phyloP scores from a whole-genome alignment of 495 filamentous ascomycete genomes.

The Hyaloscypha bicolor region DNA sequence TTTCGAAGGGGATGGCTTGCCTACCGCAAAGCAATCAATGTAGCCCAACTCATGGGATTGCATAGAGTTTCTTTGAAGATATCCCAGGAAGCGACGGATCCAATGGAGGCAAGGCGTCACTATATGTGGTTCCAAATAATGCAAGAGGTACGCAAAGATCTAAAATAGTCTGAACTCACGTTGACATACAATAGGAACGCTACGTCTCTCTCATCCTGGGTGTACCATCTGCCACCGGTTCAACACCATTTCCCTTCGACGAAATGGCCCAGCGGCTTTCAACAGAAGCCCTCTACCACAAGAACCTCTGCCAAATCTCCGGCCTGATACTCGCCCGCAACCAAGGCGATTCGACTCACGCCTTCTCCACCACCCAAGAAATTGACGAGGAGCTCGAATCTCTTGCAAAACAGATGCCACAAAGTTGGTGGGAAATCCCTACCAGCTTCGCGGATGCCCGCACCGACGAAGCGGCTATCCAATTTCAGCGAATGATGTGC shows the following conservation, averaged over 20 bases:
- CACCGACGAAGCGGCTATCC: slow-evolving; percentile 29
- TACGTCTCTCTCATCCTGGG: slow-evolving; percentile 38
- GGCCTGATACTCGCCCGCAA: slow-evolving; percentile 46
- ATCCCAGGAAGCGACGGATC: slow-evolving; percentile 38
- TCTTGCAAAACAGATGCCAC: slow-evolving; percentile 45
- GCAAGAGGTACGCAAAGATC: neutral
- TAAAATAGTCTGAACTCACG: neutral
- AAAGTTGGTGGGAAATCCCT: slow-evolving; percentile 29
- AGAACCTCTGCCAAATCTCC: slow-evolving; percentile 31
- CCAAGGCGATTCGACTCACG: slow-evolving; percentile 8
- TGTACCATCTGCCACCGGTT: slow-evolving; percentile 3
- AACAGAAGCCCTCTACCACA: slow-evolving; percentile 31
- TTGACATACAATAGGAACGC: slow-evolving; percentile 32
- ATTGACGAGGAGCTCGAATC: slow-evolving; percentile 46
- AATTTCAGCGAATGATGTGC: slow-evolving; percentile 31
- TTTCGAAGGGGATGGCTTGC: slow-evolving; percentile 47
- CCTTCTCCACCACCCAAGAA: slow-evolving; percentile 37
- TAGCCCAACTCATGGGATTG: slow-evolving; percentile 50
- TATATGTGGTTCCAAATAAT: slow-evolving; percentile 8
- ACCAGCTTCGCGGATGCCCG: neutral
- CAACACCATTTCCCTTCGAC: slow-evolving; percentile 3
- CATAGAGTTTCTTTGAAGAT: slow-evolving; percentile 33
- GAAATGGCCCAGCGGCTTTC: slow-evolving; percentile 41
- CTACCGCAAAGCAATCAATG: slow-evolving; percentile 44
- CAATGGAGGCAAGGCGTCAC: slow-evolving; percentile 1